phyloP scores from a whole-genome alignment of 1,284 basidiomycete genomes.

The Chalciporus sp. region DNA sequence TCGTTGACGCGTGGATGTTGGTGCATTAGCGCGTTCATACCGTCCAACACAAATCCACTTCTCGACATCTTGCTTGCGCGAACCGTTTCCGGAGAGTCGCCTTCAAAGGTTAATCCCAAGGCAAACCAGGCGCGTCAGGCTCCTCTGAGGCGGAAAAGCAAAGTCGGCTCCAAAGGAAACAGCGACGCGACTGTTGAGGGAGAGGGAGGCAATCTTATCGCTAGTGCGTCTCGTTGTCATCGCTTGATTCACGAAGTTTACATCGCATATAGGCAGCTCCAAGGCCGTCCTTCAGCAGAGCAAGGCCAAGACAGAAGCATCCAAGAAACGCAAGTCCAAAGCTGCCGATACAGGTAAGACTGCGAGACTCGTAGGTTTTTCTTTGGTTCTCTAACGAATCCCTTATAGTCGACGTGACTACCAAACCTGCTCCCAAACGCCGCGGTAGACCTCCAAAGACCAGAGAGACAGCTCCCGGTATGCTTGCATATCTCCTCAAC shows the following conservation, averaged over 20 bases:
- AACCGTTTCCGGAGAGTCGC: constrained; percentile 45
- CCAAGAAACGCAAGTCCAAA: constrained; percentile 23
- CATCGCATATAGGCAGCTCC: constrained; percentile 12
- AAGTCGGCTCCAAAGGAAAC: not conserved
- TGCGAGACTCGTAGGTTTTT: not conserved
- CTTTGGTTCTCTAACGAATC: not conserved
- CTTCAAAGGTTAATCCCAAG: constrained; percentile 29
- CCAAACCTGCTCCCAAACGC: constrained; percentile 20
- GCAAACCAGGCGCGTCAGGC: constrained; percentile 7
- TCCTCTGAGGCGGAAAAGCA: constrained; percentile 2
- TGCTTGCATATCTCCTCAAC: not conserved
- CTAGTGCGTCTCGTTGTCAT: constrained; percentile 15
- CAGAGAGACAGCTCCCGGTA: constrained; percentile 12
- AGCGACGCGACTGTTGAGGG: not conserved
- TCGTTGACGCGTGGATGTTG: not conserved
- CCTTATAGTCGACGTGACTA: not conserved
- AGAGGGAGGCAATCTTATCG: not conserved
- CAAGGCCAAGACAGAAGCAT: constrained; percentile 7
- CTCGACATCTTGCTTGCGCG: constrained; percentile 43
- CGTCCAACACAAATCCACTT: constrained; percentile 40
- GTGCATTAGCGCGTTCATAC: constrained; percentile 40
- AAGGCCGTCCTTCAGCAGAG: not conserved
- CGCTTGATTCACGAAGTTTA: not conserved
- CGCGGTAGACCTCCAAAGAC: constrained; percentile 14
- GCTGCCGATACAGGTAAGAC: constrained; percentile 8